phyloP scores from a whole-genome alignment of 352 stramenopile genomes.

The Globisporangium paroecandrum region DNA sequence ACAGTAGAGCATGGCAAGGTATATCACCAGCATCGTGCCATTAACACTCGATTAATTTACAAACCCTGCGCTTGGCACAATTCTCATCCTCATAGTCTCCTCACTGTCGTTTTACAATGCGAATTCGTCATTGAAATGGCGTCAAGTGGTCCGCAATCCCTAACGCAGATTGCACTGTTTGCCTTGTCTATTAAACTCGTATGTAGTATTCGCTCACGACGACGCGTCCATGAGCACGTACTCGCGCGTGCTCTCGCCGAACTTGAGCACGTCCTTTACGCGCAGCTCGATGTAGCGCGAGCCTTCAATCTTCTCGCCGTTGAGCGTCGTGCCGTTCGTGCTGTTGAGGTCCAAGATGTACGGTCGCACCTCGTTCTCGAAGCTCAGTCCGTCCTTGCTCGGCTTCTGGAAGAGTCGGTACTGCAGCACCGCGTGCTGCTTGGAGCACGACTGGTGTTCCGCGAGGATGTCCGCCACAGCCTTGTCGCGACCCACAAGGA shows the following conservation, averaged over 20 bases:
- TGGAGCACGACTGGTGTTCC: conserved; percentile 93
- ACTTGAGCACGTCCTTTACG: conserved; percentile 94
- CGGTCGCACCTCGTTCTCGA: conserved; percentile 73
- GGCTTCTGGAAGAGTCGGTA: conserved; percentile 84
- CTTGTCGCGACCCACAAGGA: conserved; percentile 92
- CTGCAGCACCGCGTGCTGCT: conserved; percentile 98
- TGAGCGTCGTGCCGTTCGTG: conserved; percentile 98
- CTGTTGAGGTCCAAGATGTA: conserved; percentile 99
- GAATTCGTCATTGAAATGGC: background rate
- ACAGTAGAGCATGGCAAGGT: background rate
- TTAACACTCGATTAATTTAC: conserved; percentile 3
- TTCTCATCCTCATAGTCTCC: background rate
- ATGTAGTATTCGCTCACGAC: background rate
- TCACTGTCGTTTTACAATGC: background rate
- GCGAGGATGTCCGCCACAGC: conserved; percentile 94
- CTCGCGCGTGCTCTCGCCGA: conserved; percentile 96
- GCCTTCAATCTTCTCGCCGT: conserved; percentile 90
- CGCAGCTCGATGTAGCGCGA: conserved; percentile 96
- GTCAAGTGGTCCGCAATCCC: background rate
- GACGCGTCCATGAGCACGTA: conserved; percentile 93
- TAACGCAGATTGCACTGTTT: background rate
- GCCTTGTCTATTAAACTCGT: background rate
- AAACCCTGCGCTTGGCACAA: conserved; percentile 2
- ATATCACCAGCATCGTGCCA: background rate
- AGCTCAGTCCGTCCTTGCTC: conserved; percentile 50